These are phyloP conservation scores for Lipomyces anomalus DNA, from an alignment of 805 yeast genomes.

Conservation along the genomic window DNA sequence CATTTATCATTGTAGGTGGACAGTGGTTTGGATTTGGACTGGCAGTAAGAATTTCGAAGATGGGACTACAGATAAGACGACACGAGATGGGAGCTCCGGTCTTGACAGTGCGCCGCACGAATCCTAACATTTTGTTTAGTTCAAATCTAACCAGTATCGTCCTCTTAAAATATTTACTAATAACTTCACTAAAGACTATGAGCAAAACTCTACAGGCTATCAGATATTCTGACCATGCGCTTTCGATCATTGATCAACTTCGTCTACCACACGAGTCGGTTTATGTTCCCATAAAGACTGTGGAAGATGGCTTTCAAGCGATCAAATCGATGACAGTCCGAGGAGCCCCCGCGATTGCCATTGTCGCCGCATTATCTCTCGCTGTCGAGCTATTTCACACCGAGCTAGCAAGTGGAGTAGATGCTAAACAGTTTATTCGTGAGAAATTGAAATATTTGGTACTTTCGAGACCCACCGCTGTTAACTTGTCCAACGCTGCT, in stretches of 20 bases:
- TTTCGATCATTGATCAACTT: constrained; percentile 74
- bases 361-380: constrained; percentile 81
- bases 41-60: no score
- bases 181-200: no score
- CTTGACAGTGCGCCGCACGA: no score
- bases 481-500: constrained; percentile 76
- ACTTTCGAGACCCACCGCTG: constrained; percentile 91
- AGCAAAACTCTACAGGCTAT: constrained; percentile 10
- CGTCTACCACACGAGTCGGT: constrained; percentile 71
- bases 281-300: constrained; percentile 55
- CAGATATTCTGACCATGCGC: constrained; percentile 29
- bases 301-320: constrained; percentile 75
- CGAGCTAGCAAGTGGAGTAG: constrained; percentile 11
- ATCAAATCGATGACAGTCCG: constrained; percentile 89
- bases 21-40: no score
- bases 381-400: constrained; percentile 53
- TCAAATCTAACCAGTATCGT: no score
- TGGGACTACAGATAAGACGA: no score
- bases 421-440: constrained; percentile 32
- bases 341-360: constrained; percentile 98
- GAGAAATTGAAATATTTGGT: constrained; percentile 58
- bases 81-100: no score
- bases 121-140: no score
- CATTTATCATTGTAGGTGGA: constrained; percentile 80
- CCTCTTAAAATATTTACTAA: no score